phyloP scores from a whole-genome alignment of 306 rosid genomes.

The Quercus cerris region DNA sequence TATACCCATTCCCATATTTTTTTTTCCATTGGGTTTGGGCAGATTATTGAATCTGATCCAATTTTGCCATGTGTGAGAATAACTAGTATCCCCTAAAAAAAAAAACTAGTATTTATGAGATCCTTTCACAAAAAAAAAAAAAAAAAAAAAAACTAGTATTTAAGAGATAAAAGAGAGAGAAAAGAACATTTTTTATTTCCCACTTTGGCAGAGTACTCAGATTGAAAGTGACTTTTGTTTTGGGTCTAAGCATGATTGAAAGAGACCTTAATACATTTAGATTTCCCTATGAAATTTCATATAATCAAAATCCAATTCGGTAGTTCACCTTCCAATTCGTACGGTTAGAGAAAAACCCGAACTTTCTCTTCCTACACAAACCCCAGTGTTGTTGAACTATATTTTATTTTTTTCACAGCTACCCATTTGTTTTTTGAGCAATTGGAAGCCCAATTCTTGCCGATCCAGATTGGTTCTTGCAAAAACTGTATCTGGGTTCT shows the following conservation, averaged over 20 bases:
- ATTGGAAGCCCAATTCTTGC: slow-evolving; percentile 20
- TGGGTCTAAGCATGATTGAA: neutral
- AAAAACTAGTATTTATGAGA: neutral
- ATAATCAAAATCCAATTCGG: neutral
- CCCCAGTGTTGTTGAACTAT: neutral
- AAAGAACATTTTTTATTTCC: neutral
- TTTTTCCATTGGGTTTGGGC: too few species aligned
- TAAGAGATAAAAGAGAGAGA: neutral
- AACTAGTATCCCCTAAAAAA: neutral
- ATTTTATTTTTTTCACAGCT: neutral
- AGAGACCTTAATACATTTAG: neutral
- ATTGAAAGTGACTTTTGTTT: neutral
- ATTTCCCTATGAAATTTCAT: neutral
- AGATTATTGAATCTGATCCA: too few species aligned
- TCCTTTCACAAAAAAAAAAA: too few species aligned
- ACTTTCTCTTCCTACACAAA: slow-evolving; percentile 8
- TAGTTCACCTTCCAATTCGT: neutral
- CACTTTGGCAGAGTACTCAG: neutral
- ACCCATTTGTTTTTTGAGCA: slow-evolving; percentile 23
- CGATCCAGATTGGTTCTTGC: slow-evolving; percentile 51
- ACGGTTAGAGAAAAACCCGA: neutral
- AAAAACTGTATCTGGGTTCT: slow-evolving; percentile 27
- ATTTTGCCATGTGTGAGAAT: too few species aligned
- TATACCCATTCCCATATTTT: too few species aligned
- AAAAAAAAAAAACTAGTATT: neutral